A percentile compares a stretch with the other conserved stretches of the same genome.
Evolutionary conservation across 352 stramenopile genomes (phyloP).

Genomic region (Aphanomyces euteiches): DNA sequence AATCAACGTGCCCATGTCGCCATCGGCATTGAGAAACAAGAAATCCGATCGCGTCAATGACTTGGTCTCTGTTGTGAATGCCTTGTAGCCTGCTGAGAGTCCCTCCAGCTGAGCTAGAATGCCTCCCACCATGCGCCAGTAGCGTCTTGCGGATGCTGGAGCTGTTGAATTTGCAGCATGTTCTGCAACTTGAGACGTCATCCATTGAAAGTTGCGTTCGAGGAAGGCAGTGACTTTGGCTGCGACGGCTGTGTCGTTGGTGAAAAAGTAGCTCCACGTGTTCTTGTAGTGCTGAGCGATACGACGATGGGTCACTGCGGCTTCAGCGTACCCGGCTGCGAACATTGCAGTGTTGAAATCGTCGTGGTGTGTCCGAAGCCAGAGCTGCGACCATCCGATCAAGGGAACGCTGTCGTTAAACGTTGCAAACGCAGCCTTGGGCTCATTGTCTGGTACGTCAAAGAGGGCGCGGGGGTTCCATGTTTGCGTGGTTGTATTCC

Average conservation of each 20-base stretch:
- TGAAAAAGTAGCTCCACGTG: constrained; percentile 50
- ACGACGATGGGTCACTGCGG: constrained; percentile 52
- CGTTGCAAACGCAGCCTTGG: constrained; percentile 35
- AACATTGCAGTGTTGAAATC: constrained; percentile 42
- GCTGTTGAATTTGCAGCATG: not conserved
- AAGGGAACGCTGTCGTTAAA: constrained; percentile 54
- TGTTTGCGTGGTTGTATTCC: no score
- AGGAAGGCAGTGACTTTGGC: constrained; percentile 41
- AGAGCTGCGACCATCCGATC: constrained; percentile 55
- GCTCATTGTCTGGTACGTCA: not conserved
- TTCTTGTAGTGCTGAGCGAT: constrained; percentile 66
- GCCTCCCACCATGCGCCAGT: constrained; percentile 41
- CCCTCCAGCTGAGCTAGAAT: constrained; percentile 54
- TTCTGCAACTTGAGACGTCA: constrained; percentile 39
- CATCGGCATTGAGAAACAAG: constrained; percentile 54
- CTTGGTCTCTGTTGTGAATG: constrained; percentile 20
- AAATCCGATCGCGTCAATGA: constrained; percentile 41
- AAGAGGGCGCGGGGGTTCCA: not conserved
- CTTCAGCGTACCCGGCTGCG: constrained; percentile 57
- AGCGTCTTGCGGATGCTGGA: constrained; percentile 16
- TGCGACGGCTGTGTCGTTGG: constrained; percentile 38
- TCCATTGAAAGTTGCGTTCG: constrained; percentile 44
- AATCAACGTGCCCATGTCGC: constrained; percentile 56
- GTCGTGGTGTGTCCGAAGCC: constrained; percentile 38
- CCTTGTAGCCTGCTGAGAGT: constrained; percentile 44